Evolutionary conservation across 2,329 filamentous ascomycete genomes (phyloP), one percentile per base, ranked within the genome.

Genomic region (Penicillium oxalicum): DNA sequence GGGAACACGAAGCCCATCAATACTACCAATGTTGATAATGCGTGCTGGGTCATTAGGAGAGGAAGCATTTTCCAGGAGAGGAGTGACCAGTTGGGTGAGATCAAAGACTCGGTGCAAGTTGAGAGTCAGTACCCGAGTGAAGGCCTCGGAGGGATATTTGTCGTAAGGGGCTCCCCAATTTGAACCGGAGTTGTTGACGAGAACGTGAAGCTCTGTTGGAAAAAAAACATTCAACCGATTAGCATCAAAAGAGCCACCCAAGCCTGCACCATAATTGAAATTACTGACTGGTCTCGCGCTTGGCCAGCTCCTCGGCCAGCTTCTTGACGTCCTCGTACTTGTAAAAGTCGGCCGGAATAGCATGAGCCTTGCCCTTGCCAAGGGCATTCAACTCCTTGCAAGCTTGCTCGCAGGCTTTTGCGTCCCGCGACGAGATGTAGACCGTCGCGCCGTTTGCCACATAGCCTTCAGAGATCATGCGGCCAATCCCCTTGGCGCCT

Each of bases 121-220:
- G 55, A 79, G 63, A 8, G 73, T 74, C 55, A 79, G 76, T 24
- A 81, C 68, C 54, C 80, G 77, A 54, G 79, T 78, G 76, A 78
- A 82, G 36, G 75, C 79, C 40, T 72, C 69, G 52, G 79, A 77
- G 0, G 77, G 77, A 56, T 79, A 81, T 61, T 80, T 71, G 51
- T 79, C 76, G 60, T 80, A 81, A 27, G 77, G 74, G 26, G 74
- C 78, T 8, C 77, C 78, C 73, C 76, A 79, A 45, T 75, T 76
- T 7, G 73, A 77, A 12, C 76, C 76, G 7, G 75, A 75, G 56
- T 78, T 78, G 59, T 79, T 78, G 45, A 79, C 67, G 18, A 78
- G 63, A 25, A 78, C 72, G 47, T 72, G 65, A 33, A 72, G 55
- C 62, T 77, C 64, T 78, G 47, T 9, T 64, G 25, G 34, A 26